Percentiles rank a stretch among this genome's conserved stretches.
Conservation (phyloP, 2,329 filamentous ascomycete species). For the Emericellopsis atlantica region DNA sequence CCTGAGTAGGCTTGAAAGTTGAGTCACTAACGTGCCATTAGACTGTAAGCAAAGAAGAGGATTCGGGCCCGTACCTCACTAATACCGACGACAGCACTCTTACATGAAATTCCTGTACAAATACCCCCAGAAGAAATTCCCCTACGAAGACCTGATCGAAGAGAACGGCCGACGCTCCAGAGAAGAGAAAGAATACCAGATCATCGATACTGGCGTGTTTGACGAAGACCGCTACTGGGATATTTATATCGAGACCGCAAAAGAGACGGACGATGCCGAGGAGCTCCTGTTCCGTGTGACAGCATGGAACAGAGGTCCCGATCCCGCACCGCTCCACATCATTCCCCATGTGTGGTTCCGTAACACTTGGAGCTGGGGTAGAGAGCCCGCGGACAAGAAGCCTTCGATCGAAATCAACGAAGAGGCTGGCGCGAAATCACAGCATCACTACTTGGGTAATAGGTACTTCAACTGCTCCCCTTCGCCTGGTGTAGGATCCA, state of each 20-base stretch:
- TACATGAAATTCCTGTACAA: constrained; percentile 99
- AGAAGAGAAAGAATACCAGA: constrained; percentile 78
- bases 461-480: constrained; percentile 78
- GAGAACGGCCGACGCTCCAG: constrained; percentile 71
- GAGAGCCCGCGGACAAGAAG: constrained; percentile 63
- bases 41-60: neutral
- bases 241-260: constrained; percentile 91
- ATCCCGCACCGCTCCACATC: constrained; percentile 84
- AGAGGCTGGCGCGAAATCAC: constrained; percentile 60
- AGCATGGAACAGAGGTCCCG: constrained; percentile 88
- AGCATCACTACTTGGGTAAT: constrained; percentile 68
- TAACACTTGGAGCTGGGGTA: constrained; percentile 94
- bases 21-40: neutral
- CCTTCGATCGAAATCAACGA: constrained; percentile 59
- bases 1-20: constrained; percentile 8
- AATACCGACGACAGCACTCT: constrained; percentile 56
- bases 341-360: constrained; percentile 93
- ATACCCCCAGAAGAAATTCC: constrained; percentile 83
- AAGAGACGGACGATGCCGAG: constrained; percentile 83
- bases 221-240: constrained; percentile 91
- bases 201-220: constrained; percentile 80
- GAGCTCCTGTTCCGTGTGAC: constrained; percentile 90
- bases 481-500: constrained; percentile 71
- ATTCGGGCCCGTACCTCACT: neutral
- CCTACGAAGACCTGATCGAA: constrained; percentile 75